Evolutionary conservation across 345 rosid species (phyloP), one percentile per base, ranked within the genome.

Genomic region (Geranium rotundifolium): DNA sequence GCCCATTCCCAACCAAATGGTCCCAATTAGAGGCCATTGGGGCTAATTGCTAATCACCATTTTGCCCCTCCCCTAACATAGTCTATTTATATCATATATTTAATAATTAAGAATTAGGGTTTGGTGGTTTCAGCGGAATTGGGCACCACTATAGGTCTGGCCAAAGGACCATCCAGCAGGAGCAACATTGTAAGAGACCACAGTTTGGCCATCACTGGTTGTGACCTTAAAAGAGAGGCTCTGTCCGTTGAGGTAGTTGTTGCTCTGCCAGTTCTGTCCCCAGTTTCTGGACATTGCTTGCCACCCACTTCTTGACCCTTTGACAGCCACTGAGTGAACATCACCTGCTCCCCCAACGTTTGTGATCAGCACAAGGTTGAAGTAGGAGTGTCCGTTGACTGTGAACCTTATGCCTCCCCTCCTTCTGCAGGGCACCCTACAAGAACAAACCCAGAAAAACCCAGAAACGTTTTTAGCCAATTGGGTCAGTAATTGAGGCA

Each of bases 201-300:
- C 71, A 13, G 72, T 77, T 2, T 72, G 84, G 46, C 95, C 95
- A 58, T 87, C 88, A 54, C 95, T 87, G 0, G 90, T 79, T 15
- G 90, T 87, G 73, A 87, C 83, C 81, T 82, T 81, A 62, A 87
- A 87, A 54, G 95, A 87, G 10, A 87, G 85, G 76, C 78, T 60
- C 68, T 87, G 95, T 10, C 95, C 95, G 41, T 85, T 83, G 31
- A 87, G 78, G 66, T 80, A 77, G 61, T 61, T 73, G 81, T 84
- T 84, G 73, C 85, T 84, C 63, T 86, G 93, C 93, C 93, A 87
- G 78, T 87, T 87, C 56, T 84, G 90, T 62, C 95, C 95, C 95
- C 95, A 87, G 79, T 87, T 87, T 16, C 95, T 80, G 1, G 95
- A 82, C 95, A 87, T 84, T 0, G 85, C 57, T 69, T 84, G 90